Percentiles rank a stretch among this genome's conserved stretches.
Conservation (phyloP, 345 rosid genomes). For the Syzygium grande region DNA sequence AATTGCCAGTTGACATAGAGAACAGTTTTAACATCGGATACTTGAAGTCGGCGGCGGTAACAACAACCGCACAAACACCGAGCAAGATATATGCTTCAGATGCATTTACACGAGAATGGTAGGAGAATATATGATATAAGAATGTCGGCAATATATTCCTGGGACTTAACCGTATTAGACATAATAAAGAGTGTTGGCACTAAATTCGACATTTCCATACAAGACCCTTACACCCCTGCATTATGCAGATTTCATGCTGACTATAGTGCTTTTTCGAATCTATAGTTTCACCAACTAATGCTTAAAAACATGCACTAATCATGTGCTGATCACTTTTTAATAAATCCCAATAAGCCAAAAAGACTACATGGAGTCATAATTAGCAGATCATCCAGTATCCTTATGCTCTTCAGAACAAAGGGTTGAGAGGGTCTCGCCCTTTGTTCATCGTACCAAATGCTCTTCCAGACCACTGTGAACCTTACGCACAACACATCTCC, state of each 20-base stretch:
- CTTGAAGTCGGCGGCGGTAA: background rate
- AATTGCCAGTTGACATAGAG: background rate
- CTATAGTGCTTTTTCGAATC: background rate
- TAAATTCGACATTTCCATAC: background rate
- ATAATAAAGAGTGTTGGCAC: background rate
- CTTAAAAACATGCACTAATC: background rate
- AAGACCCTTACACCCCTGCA: background rate
- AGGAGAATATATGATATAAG: background rate
- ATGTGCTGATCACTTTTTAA: background rate
- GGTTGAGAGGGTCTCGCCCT: no score
- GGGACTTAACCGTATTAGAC: background rate
- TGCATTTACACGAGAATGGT: background rate
- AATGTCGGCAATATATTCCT: background rate
- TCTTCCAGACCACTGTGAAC: background rate
- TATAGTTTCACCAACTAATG: background rate
- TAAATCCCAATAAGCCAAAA: background rate
- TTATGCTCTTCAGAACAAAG: no score
- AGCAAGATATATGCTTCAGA: background rate
- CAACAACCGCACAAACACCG: background rate
- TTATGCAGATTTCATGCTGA: background rate
- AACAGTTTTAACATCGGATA: background rate
- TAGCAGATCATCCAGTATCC: background rate
- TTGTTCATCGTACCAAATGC: background rate
- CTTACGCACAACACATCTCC: background rate
- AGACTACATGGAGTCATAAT: background rate